Evolutionary conservation across 345 rosid species (phyloP).

Genomic region (Boechera retrofracta): DNA sequence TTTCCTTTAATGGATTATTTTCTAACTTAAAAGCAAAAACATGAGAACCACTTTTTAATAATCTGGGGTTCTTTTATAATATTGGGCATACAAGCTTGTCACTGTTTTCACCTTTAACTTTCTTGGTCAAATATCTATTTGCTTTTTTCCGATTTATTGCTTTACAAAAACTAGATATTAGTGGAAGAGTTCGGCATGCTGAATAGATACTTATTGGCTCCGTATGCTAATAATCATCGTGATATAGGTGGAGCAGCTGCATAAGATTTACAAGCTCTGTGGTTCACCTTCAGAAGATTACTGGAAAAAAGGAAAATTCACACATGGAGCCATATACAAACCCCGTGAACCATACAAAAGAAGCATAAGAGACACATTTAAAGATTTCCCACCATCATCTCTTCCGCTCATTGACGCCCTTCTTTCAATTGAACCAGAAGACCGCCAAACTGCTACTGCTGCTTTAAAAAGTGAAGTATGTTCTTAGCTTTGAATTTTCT

Average conservation of each 20-base stretch:
- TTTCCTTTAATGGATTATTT: too few relatives aligned
- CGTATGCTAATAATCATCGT: slow-evolving; percentile 2
- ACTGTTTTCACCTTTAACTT: neutral
- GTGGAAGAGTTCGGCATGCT: neutral
- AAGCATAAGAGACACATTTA: slow-evolving; percentile 80
- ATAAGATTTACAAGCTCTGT: slow-evolving; percentile 95
- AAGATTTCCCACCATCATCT: slow-evolving; percentile 82
- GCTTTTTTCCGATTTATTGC: neutral
- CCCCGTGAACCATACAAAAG: slow-evolving; percentile 94
- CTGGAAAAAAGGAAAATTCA: slow-evolving; percentile 94
- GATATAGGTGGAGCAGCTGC: slow-evolving; percentile 90
- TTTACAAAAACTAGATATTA: neutral
- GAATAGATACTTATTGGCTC: neutral
- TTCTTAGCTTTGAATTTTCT: slow-evolving; percentile 31
- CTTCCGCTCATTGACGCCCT: slow-evolving; percentile 83
- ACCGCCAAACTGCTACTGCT: slow-evolving; percentile 83
- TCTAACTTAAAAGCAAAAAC: too few relatives aligned
- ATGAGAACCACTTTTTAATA: too few relatives aligned
- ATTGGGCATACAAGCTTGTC: too few relatives aligned
- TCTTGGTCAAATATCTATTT: neutral
- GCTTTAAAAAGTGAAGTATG: slow-evolving; percentile 85
- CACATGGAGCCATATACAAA: slow-evolving; percentile 91
- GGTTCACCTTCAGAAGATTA: slow-evolving; percentile 98
- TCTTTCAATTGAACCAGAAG: slow-evolving; percentile 94
- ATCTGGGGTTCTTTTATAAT: too few relatives aligned